Evolutionary conservation across 2,329 filamentous ascomycete genomes (phyloP).

Genomic region (Exophiala phaeomuriformis): DNA sequence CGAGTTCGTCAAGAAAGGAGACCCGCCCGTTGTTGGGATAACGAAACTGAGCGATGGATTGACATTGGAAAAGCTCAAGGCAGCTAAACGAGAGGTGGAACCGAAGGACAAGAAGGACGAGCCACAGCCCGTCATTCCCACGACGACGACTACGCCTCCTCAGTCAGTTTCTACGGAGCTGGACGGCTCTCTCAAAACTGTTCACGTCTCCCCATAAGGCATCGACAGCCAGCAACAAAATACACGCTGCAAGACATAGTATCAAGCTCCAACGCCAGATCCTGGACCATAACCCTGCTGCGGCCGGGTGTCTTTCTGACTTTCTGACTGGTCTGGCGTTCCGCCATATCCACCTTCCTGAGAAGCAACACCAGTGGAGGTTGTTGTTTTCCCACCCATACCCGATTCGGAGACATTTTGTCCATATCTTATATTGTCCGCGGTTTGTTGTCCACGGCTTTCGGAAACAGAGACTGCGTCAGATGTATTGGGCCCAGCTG

Average conservation of each 20-base stretch:
- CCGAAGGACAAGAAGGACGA: constrained; percentile 27
- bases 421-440: constrained; percentile 50
- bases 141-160: constrained; percentile 32
- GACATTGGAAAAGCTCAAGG: constrained; percentile 75
- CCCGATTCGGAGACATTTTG: constrained; percentile 51
- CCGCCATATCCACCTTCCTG: constrained; percentile 38
- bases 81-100: constrained; percentile 62
- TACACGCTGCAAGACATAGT: not conserved
- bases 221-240: not conserved
- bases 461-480: constrained; percentile 5
- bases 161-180: constrained; percentile 33
- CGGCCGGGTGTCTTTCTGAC: constrained; percentile 38
- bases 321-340: constrained; percentile 35
- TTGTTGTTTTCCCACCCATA: constrained; percentile 47
- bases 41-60: constrained; percentile 78
- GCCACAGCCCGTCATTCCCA: constrained; percentile 28
- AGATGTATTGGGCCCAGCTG: constrained; percentile 19
- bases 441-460: constrained; percentile 37
- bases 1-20: constrained; percentile 90
- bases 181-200: constrained; percentile 19
- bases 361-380: constrained; percentile 33
- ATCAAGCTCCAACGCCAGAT: constrained; percentile 49
- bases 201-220: constrained; percentile 13
- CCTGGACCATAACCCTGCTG: constrained; percentile 50
- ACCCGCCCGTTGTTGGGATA: constrained; percentile 81